These are phyloP conservation scores for Hypocrella siamensis DNA, from an alignment of 2,329 filamentous ascomycete species.

Conservation along the genomic window DNA sequence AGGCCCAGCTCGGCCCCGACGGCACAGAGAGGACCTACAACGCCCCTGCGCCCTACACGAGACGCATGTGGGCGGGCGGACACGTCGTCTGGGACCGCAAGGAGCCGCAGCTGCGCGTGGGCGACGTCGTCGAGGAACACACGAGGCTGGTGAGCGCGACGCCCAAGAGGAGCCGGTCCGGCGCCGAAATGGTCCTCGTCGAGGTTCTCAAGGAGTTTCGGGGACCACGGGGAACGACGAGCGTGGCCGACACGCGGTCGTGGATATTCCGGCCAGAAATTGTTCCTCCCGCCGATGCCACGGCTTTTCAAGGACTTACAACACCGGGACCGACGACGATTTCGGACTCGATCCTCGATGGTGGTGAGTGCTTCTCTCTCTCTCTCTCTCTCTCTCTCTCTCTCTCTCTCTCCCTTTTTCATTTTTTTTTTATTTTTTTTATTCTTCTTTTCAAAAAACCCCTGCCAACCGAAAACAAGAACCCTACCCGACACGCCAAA, in stretches of 20 bases:
- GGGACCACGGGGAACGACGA: conserved; percentile 28
- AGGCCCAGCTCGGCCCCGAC: conserved; percentile 38
- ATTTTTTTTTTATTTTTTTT: too few species aligned
- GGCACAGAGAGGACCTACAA: conserved; percentile 47
- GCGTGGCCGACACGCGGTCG: conserved; percentile 37
- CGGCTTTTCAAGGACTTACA: conserved; percentile 7
- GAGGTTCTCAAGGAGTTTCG: conserved; percentile 45
- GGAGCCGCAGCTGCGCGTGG: conserved; percentile 29
- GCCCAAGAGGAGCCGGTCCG: conserved; percentile 37
- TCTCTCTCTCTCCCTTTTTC: too few species aligned
- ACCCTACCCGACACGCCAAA: conserved; percentile 12
- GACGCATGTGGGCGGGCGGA: conserved; percentile 55
- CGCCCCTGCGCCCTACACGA: conserved; percentile 40
- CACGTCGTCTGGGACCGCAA: conserved; percentile 33
- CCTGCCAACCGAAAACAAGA: conserved; percentile 2
- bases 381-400: too few species aligned
- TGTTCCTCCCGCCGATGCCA: conserved; percentile 6
- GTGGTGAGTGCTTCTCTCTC: too few species aligned
- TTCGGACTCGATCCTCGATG: too few species aligned
- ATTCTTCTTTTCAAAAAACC: too few species aligned
- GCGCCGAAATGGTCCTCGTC: conserved; percentile 48
- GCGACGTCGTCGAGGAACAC: conserved; percentile 38
- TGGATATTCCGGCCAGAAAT: conserved; percentile 29
- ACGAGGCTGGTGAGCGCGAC: conserved; percentile 37
- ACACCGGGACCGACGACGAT: conserved; percentile 10